Percentiles rank a stretch among this genome's conserved stretches.
These are phyloP conservation scores for Steccherinum ochraceum DNA, from an alignment of 768 basidiomycete species.

Conservation along the genomic window DNA sequence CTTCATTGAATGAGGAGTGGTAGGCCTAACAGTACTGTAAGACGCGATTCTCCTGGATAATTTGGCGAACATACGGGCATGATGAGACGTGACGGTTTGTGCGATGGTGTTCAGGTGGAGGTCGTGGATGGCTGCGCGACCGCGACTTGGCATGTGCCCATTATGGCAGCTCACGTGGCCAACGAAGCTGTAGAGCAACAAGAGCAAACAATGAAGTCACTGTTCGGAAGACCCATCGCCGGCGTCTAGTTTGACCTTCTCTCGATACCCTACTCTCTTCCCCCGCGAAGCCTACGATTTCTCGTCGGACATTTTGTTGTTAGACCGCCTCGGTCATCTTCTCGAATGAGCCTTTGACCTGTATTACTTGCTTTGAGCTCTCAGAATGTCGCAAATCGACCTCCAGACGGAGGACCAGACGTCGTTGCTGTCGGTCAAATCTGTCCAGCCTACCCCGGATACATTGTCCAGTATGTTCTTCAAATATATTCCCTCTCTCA, in stretches of 20 bases:
- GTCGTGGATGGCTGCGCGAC: not conserved
- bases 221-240: not conserved
- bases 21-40: constrained; percentile 78
- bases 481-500: not conserved
- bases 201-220: constrained; percentile 7
- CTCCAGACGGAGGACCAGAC: constrained; percentile 31
- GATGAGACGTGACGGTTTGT: not conserved
- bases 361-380: not conserved
- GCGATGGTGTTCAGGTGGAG: not conserved
- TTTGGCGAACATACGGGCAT: constrained; percentile 15
- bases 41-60: too few relatives aligned
- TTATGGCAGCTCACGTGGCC: constrained; percentile 2
- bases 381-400: not conserved
- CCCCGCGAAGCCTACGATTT: too few relatives aligned
- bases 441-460: constrained; percentile 56
- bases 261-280: not conserved
- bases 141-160: constrained; percentile 4
- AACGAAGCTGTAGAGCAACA: constrained; percentile 1
- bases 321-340: too few relatives aligned
- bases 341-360: not conserved
- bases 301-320: too few relatives aligned
- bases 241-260: not conserved
- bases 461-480: constrained; percentile 63
- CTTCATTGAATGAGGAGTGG: constrained; percentile 90
- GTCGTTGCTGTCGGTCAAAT: constrained; percentile 38